These are phyloP conservation scores for Magnusiomyces ingens DNA, from an alignment of 1,139 yeast genomes.

Conservation along the genomic window DNA sequence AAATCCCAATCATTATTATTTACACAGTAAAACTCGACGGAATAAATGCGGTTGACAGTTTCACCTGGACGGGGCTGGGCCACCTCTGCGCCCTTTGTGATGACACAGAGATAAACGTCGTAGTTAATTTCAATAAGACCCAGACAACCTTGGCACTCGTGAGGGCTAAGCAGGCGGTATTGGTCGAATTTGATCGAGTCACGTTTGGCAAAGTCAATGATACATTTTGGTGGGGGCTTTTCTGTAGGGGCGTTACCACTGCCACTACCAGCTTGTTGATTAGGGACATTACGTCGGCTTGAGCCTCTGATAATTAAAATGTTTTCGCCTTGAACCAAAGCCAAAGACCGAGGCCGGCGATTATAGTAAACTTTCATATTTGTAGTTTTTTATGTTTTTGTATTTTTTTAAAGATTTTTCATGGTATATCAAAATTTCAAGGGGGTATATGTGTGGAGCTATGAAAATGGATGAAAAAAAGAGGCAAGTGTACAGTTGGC, in stretches of 20 bases:
- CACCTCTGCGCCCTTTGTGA: constrained; percentile 68
- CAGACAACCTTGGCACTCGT: constrained; percentile 69
- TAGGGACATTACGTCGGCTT: constrained; percentile 19
- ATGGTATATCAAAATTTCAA: not conserved
- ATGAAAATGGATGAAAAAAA: not conserved
- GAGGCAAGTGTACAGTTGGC: not conserved
- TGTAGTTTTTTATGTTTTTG: not conserved
- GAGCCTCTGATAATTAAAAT: constrained; percentile 30
- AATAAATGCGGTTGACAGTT: constrained; percentile 68
- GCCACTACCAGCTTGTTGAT: constrained; percentile 9
- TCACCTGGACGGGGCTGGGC: constrained; percentile 80
- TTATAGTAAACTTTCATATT: constrained; percentile 32
- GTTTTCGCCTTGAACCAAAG: constrained; percentile 30
- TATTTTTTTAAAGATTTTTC: not conserved
- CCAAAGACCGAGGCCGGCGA: constrained; percentile 33
- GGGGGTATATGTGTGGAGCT: not conserved
- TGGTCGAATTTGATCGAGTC: constrained; percentile 26
- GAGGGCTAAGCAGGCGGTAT: constrained; percentile 40
- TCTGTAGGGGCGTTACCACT: constrained; percentile 6
- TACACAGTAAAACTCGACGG: constrained; percentile 80
- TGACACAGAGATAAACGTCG: constrained; percentile 69
- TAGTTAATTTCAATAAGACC: constrained; percentile 69
- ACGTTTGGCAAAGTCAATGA: constrained; percentile 36
- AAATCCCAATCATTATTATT: constrained; percentile 75
- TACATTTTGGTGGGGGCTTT: constrained; percentile 25